Evolutionary conservation across 129 eudicot genomes (phyloP).

Genomic region (Artemisia annua): DNA sequence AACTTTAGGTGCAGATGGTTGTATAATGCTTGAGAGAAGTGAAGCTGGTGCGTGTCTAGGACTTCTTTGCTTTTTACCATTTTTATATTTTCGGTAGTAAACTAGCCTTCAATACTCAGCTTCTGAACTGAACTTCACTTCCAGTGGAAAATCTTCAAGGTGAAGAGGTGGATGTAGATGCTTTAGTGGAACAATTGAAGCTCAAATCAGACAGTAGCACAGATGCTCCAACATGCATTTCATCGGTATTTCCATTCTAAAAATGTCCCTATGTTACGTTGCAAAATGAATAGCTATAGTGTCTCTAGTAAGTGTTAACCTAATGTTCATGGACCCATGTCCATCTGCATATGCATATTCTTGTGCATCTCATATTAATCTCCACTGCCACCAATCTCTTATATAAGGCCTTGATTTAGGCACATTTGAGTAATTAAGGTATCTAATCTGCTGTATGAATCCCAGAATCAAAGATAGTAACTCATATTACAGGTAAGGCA

Average conservation of each 20-base stretch:
- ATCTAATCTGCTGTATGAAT: too few relatives aligned
- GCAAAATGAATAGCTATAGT: background rate
- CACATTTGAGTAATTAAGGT: too few relatives aligned
- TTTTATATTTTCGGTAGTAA: background rate
- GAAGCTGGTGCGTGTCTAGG: slow-evolving; percentile 41
- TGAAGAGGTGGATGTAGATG: slow-evolving; percentile 64
- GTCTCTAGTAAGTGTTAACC: background rate
- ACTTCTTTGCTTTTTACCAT: background rate
- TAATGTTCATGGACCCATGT: background rate
- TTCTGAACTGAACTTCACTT: slow-evolving; percentile 23
- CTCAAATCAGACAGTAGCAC: slow-evolving; percentile 31
- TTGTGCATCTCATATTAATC: background rate
- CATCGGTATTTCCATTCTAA: slow-evolving; percentile 68
- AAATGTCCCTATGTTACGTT: background rate
- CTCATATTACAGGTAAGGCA: too few relatives aligned
- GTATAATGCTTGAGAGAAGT: slow-evolving; percentile 84
- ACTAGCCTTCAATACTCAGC: slow-evolving; percentile 18
- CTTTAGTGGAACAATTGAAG: slow-evolving; percentile 53
- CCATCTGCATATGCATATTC: background rate
- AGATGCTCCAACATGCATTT: slow-evolving; percentile 60
- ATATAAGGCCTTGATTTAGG: too few relatives aligned
- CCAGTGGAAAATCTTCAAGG: slow-evolving; percentile 41
- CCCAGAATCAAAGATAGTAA: too few relatives aligned
- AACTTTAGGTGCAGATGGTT: slow-evolving; percentile 92
- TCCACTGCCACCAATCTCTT: too few relatives aligned